Evolutionary conservation across 345 rosid genomes (phyloP), one percentile per base, ranked within the genome.

Genomic region (Gossypium arboreum): DNA sequence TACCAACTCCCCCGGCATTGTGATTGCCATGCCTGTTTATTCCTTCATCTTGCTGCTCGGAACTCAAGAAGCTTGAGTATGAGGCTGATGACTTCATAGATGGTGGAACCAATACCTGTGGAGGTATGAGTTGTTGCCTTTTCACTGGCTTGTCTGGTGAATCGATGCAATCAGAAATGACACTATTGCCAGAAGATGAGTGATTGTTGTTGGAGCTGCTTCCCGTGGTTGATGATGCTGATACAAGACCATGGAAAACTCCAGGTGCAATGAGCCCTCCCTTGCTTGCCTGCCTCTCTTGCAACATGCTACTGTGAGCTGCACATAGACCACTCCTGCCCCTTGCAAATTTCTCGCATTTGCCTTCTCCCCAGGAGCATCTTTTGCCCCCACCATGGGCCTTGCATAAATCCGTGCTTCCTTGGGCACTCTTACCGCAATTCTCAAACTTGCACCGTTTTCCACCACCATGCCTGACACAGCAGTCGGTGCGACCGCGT

Each of bases 351-450:
- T 92, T 92, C 88, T 94, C 98, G 11, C 98, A 94, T 77, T 88
- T 92, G 54, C 88, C 87, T 8, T 86, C 97, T 2, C 87, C 91
- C 97, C 96, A 94, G 0, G 83, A 80, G 73, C 98, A 94, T 54
- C 97, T 85, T 78, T 94, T 92, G 1, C 97, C 98, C 44, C 98
- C 98, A 17, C 98, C 98, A 9, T 94, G 98, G 6, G 97, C 98
- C 83, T 94, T 94, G 84, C 98, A 94, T 75, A 90, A 94, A 57
- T 94, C 94, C 1, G 97, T 92, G 79, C 97, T 94, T 16, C 98
- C 98, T 81, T 94, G 98, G 2, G 98, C 98, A 86, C 98, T 94
- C 87, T 94, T 94, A 82, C 82, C 92, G 48, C 98, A 94, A 41
- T 86, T 87, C 29, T 77, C 78, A 57, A 80, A 78, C 72, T 80